phyloP scores from a whole-genome alignment of 2,329 filamentous ascomycete genomes.

The Colletotrichum destructivum region DNA sequence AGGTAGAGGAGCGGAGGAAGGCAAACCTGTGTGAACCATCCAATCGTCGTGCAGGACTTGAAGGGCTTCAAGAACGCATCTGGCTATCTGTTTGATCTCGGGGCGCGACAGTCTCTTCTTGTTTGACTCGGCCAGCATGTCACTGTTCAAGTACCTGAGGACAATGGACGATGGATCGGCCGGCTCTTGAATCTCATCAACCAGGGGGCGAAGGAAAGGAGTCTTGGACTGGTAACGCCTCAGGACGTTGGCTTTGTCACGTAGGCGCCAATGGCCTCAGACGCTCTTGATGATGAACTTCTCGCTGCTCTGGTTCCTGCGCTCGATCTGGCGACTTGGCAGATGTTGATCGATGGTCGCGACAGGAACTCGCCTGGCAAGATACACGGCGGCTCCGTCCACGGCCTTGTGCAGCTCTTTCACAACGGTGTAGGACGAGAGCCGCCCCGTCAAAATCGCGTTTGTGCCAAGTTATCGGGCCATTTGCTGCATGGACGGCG shows the following conservation, averaged over 20 bases:
- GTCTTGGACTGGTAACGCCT: background rate
- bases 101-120: background rate
- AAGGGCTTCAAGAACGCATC: no score
- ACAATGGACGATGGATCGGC: background rate
- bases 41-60: no score
- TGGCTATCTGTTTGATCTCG: background rate
- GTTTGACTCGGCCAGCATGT: background rate
- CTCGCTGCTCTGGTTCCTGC: background rate
- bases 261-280: background rate
- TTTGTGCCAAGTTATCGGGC: no score
- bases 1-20: no score
- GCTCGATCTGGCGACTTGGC: background rate
- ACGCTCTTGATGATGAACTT: background rate
- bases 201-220: background rate
- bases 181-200: background rate
- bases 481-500: no score
- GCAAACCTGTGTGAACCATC: no score
- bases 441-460: no score
- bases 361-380: background rate
- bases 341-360: no score
- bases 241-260: background rate
- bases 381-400: background rate
- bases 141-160: background rate
- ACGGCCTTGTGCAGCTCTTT: background rate
- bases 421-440: background rate